Percentiles rank a stretch among this genome's conserved stretches.
These are phyloP conservation scores for Daldinia caldariorum DNA, from an alignment of 495 filamentous ascomycete genomes.

Conservation along the genomic window DNA sequence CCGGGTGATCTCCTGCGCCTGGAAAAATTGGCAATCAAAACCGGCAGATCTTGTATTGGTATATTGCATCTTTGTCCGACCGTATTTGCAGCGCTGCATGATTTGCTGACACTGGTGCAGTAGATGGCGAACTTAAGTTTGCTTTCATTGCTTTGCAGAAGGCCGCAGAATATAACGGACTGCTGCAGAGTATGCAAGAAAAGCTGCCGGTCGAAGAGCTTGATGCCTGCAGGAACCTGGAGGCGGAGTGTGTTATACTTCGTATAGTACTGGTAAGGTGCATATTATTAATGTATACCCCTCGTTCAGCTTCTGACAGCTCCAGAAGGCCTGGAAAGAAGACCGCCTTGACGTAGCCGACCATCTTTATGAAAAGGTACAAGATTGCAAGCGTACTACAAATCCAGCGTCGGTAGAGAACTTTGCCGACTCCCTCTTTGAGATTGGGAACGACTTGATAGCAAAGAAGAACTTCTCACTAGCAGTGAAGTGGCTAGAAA, in stretches of 20 bases:
- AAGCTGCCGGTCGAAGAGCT: slow-evolving; percentile 46
- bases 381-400: slow-evolving; percentile 50
- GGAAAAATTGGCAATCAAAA: slow-evolving; percentile 73
- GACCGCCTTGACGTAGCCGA: slow-evolving; percentile 78
- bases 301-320: slow-evolving; percentile 29
- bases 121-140: slow-evolving; percentile 63
- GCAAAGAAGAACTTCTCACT: slow-evolving; percentile 60
- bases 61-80: slow-evolving; percentile 43
- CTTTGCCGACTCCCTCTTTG: slow-evolving; percentile 76
- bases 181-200: slow-evolving; percentile 55
- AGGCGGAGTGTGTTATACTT: slow-evolving; percentile 74
- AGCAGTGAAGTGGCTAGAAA: slow-evolving; percentile 78
- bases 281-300: slow-evolving; percentile 13
- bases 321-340: slow-evolving; percentile 74
- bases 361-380: slow-evolving; percentile 73
- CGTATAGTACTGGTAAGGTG: slow-evolving; percentile 71
- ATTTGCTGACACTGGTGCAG: slow-evolving; percentile 44
- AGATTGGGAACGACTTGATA: slow-evolving; percentile 72
- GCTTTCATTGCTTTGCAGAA: slow-evolving; percentile 68
- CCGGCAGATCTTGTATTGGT: slow-evolving; percentile 73
- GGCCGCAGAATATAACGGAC: slow-evolving; percentile 70
- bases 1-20: slow-evolving; percentile 62
- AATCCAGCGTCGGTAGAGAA: slow-evolving; percentile 66
- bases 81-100: slow-evolving; percentile 15
- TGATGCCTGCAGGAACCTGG: slow-evolving; percentile 53